Evolutionary conservation across 2,329 filamentous ascomycete species (phyloP), one percentile per base, ranked within the genome.

Genomic region (Penicillium paneum): DNA sequence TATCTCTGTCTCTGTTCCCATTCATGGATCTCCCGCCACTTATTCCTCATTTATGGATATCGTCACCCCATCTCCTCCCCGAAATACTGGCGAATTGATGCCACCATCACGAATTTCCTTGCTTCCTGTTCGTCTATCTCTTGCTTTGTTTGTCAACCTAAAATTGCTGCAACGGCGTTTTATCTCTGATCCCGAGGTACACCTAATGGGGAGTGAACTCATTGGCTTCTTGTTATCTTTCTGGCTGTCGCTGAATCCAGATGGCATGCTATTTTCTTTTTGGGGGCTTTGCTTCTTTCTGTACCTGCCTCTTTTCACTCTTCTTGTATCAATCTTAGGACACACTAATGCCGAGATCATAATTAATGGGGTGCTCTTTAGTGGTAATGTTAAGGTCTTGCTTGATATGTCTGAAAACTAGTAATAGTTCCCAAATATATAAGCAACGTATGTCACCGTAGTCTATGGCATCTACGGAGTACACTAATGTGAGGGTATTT

Each of bases 61-160:
- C 43, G 28, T 43, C 52, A 36, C 50, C 41, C 47, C 47, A 38
- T 26, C 36, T 32, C 24, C 24, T n/a, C 39, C 32, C 45, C 29
- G 34, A 46, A 49, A 54, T 49, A 40, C 48, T 43, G 54, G 60
- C 49, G 47, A 39, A 31, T 54, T 60, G 47, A 64, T 56, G 57
- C 44, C 51, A 55, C 28, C 43, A 28, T 50, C 54, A 63, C 62
- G 62, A 62, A 62, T 65, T 54, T 65, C 56, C 49, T 64, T 63
- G 28, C 17, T 48, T 34, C 36, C 41, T 43, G 8, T 31, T 11
- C 44, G 13, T 40, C 32, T 28, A 13, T 28, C 24, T 32, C 7
- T 53, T 48, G 43, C 35, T 46, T 44, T 28, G 15, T 34, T 19
- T 21, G 26, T 34, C 10, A 34, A 24, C n/a, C 28, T 40, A 59